Base-by-base conservation (phyloP, 2,329 filamentous ascomycete species). In the Xylariaceae sp. region DNA sequence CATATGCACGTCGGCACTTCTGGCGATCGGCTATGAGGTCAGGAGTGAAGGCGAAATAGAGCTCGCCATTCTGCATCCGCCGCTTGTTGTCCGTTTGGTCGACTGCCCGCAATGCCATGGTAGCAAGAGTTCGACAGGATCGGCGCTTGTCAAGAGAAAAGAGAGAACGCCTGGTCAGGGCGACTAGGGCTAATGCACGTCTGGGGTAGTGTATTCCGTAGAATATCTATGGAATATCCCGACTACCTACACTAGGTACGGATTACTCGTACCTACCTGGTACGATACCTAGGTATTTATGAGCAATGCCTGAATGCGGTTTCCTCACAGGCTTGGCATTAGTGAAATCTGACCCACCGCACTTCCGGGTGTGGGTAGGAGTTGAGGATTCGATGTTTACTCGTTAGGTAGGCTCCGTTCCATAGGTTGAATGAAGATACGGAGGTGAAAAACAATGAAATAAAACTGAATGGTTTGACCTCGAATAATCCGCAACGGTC, bases 21-120 rank as follows among this genome's bases (percentile, higher is more conserved):
- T 76, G 75, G 15, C 90, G 82, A 45, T 81, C 86, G 0, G 80
- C 83, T 1, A 82, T 74, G 3, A 94, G 75, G 39, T 88, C 82
- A 0, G 89, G 87, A 0, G 83, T 83, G 69, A 92, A 92, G 48
- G 88, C 84, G 66, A 86, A 82, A 73, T 91, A 92, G 9, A 93
- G 80, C 71, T 93, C 85, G 53, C 88, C 88, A 11, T 79, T 77
- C 52, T 76, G 73, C 86, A 90, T 90, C 30, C 78, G 78, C 47
- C 74, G 72, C 44, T 75, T 72, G 69, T 84, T 84, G 52, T 82
- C 80, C 47, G 67, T 72, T 5, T 72, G 72, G 53, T 79, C 72
- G 37, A 82, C 65, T 30, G 68, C 62, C 57, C 65, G 61, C 39
- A 70, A 56, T 55, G 65, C 59, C 64, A 69, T 67, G 34, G 15